These are phyloP conservation scores for Lichtheimia corymbifera DNA, from an alignment of 371 early-diverging fungal species.

Conservation along the genomic window DNA sequence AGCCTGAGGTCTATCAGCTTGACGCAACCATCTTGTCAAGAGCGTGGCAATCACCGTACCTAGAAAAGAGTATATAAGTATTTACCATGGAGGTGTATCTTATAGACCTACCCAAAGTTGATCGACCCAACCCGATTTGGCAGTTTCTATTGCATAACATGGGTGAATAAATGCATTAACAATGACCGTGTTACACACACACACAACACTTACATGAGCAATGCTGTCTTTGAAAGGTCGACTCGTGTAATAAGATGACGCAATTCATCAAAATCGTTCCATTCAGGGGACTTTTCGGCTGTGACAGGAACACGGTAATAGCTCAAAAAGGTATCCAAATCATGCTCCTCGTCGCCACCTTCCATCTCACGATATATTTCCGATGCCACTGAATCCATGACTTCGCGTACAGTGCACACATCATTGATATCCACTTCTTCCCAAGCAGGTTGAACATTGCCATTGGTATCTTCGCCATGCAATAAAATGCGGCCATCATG, in stretches of 20 bases:
- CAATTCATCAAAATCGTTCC: slow-evolving; percentile 62
- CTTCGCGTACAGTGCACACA: slow-evolving; percentile 59
- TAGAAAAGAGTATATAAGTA: background rate
- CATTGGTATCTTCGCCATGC: slow-evolving; percentile 61
- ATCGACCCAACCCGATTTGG: slow-evolving; percentile 70
- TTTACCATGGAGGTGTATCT: no score
- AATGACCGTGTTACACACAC: background rate
- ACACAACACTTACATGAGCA: slow-evolving; percentile 52
- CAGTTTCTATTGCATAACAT: slow-evolving; percentile 52
- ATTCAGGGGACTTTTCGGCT: slow-evolving; percentile 62
- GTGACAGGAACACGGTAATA: slow-evolving; percentile 68
- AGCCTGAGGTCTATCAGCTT: slow-evolving; percentile 10
- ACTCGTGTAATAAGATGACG: slow-evolving; percentile 36
- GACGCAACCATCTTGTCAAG: slow-evolving; percentile 55
- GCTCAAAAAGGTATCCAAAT: slow-evolving; percentile 7
- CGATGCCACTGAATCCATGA: slow-evolving; percentile 42
- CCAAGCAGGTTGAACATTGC: slow-evolving; percentile 57
- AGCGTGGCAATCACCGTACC: slow-evolving; percentile 56
- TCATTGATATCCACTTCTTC: slow-evolving; percentile 57
- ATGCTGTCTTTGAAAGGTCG: slow-evolving; percentile 41
- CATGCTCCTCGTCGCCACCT: slow-evolving; percentile 14
- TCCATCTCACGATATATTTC: slow-evolving; percentile 25
- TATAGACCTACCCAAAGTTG: slow-evolving; percentile 34
- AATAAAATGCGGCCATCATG: slow-evolving; percentile 63
- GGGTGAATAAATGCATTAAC: slow-evolving; percentile 1